Conservation (phyloP, 371 early-diverging fungal genomes). For the Neoconidiobolus thromboides region DNA sequence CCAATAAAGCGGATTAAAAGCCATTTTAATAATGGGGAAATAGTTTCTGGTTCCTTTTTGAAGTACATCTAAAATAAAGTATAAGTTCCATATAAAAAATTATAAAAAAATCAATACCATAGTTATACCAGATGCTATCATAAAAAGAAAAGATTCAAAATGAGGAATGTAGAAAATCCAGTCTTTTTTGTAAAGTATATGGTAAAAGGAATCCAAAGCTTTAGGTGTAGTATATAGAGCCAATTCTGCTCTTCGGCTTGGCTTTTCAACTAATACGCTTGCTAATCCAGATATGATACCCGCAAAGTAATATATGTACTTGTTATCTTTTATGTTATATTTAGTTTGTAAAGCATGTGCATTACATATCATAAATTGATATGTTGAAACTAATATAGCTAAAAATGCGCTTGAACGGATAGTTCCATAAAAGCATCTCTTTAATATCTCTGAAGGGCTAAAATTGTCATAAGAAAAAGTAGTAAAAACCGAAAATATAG, state of each 20-base stretch:
- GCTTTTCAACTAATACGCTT: background rate
- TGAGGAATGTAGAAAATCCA: background rate
- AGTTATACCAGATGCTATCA: background rate
- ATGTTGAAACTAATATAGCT: constrained; percentile 32
- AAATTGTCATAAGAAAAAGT: no score
- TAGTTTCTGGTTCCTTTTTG: no score
- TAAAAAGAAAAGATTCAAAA: background rate
- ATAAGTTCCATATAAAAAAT: no score
- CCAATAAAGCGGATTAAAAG: no score
- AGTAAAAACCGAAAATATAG: no score
- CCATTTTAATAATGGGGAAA: no score
- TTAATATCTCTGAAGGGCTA: constrained; percentile 25
- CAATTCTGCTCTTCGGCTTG: background rate
- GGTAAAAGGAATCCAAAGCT: background rate
- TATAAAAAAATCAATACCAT: background rate
- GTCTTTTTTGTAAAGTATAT: background rate
- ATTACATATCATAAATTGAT: constrained; percentile 34
- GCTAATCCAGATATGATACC: no score
- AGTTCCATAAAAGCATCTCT: constrained; percentile 26
- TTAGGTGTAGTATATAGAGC: background rate
- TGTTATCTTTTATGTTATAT: no score
- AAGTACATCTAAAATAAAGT: no score
- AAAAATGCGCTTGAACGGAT: constrained; percentile 38
- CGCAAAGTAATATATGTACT: no score
- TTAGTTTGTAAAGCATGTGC: no score